Percentiles rank a stretch among this genome's conserved stretches.
Conservation (phyloP, 352 stramenopile species). For the Pythium myriotylum region DNA sequence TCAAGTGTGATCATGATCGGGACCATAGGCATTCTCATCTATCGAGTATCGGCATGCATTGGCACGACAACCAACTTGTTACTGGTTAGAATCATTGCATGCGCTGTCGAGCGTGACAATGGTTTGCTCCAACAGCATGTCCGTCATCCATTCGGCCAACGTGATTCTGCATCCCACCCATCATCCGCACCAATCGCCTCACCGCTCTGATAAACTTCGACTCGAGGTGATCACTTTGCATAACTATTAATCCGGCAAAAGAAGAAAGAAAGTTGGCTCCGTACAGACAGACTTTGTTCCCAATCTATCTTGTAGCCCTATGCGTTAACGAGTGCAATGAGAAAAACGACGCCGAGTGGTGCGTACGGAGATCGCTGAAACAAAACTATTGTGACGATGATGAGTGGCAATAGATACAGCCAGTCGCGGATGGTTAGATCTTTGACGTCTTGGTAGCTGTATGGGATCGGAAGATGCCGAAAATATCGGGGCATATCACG, state of each 20-base stretch:
- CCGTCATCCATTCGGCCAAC: constrained; percentile 8
- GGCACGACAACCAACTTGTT: constrained; percentile 61
- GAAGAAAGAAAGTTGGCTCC: too few species aligned
- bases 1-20: constrained; percentile 44
- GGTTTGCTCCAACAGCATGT: constrained; percentile 14
- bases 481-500: constrained; percentile 31
- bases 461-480: constrained; percentile 16
- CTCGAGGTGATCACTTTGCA: too few species aligned
- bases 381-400: constrained; percentile 22
- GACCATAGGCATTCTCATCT: constrained; percentile 46
- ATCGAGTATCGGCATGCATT: constrained; percentile 43
- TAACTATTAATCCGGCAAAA: too few species aligned
- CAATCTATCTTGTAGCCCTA: constrained; percentile 3
- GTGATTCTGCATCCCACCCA: constrained; percentile 1
- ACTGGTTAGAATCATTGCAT: constrained; percentile 58
- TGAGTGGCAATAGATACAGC: constrained; percentile 23
- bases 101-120: constrained; percentile 16
- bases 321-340: constrained; percentile 24
- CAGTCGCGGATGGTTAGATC: constrained; percentile 22
- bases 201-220: background rate
- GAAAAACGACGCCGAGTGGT: constrained; percentile 22
- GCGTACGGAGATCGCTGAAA: constrained; percentile 18
- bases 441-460: constrained; percentile 9
- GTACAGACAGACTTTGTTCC: too few species aligned
- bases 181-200: constrained; percentile 12